These are phyloP conservation scores for Amylostereum areolatum DNA, from an alignment of 1,284 basidiomycete genomes.

Conservation along the genomic window DNA sequence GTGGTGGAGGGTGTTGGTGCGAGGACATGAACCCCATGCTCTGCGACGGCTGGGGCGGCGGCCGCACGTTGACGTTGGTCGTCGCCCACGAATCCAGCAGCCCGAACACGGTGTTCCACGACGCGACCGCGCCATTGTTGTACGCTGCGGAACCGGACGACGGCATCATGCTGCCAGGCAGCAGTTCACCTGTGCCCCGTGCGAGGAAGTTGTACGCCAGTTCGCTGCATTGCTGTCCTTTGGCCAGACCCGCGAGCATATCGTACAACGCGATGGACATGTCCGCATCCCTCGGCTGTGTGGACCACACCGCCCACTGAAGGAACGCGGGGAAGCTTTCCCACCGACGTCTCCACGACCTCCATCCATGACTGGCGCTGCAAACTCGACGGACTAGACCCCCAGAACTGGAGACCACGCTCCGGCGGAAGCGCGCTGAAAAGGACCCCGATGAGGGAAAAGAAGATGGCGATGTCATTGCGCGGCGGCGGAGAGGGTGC, in stretches of 20 bases:
- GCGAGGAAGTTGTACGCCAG: constrained; percentile 83
- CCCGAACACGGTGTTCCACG: constrained; percentile 47
- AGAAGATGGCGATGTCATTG: constrained; percentile 81
- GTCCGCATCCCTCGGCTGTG: constrained; percentile 64
- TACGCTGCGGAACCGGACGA: constrained; percentile 21
- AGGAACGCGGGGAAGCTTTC: constrained; percentile 76
- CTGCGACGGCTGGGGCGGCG: constrained; percentile 19
- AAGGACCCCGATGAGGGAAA: constrained; percentile 76
- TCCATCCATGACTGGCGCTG: constrained; percentile 46
- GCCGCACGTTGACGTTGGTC: constrained; percentile 21
- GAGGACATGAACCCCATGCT: constrained; percentile 26
- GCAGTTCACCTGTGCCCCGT: constrained; percentile 55
- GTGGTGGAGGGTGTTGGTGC: too few species aligned
- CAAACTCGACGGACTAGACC: constrained; percentile 46
- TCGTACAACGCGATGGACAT: constrained; percentile 81
- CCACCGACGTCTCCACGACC: constrained; percentile 49
- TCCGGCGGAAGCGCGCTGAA: constrained; percentile 74
- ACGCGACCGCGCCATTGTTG: constrained; percentile 29
- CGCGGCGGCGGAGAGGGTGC: constrained; percentile 39
- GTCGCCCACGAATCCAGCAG: constrained; percentile 48
- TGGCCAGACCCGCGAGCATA: constrained; percentile 82
- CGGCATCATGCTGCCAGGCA: constrained; percentile 43
- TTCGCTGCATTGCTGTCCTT: constrained; percentile 80
- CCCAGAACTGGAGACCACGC: constrained; percentile 81
- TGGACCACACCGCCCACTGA: constrained; percentile 83